These are phyloP conservation scores for Penicillium maclennaniae DNA, from an alignment of 495 filamentous ascomycete genomes.

Conservation along the genomic window DNA sequence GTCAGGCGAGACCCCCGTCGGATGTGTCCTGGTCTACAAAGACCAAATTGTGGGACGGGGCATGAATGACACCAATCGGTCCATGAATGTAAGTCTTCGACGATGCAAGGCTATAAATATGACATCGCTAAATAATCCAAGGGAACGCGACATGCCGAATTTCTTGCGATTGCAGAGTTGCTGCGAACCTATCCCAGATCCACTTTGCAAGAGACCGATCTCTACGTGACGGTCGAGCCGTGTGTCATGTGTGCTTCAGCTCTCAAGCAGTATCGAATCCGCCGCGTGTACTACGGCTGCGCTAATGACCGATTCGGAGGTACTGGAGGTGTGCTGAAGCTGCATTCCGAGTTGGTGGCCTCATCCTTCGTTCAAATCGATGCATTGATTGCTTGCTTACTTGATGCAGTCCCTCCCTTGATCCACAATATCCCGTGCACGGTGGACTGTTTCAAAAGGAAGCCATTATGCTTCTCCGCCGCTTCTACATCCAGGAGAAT, in stretches of 20 bases:
- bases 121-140: conserved; percentile 29
- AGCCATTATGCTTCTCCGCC: conserved; percentile 81
- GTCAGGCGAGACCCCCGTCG: conserved; percentile 88
- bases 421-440: conserved; percentile 68
- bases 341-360: conserved; percentile 67
- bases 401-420: conserved; percentile 50
- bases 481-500: conserved; percentile 97
- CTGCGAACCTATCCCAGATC: conserved; percentile 52
- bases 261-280: conserved; percentile 76
- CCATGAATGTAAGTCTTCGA: conserved; percentile 57
- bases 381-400: conserved; percentile 12
- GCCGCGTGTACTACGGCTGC: conserved; percentile 89
- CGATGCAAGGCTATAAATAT: not conserved
- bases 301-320: conserved; percentile 95
- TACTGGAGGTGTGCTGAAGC: conserved; percentile 81
- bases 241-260: conserved; percentile 98
- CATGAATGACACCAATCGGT: conserved; percentile 95
- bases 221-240: conserved; percentile 97
- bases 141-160: conserved; percentile 92
- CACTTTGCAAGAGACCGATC: conserved; percentile 64
- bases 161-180: conserved; percentile 71
- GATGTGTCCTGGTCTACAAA: conserved; percentile 83
- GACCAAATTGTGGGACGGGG: conserved; percentile 73
- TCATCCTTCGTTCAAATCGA: not conserved
- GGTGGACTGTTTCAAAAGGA: conserved; percentile 84